phyloP scores from a whole-genome alignment of 2,329 filamentous ascomycete species.

The Metarhizium brunneum region DNA sequence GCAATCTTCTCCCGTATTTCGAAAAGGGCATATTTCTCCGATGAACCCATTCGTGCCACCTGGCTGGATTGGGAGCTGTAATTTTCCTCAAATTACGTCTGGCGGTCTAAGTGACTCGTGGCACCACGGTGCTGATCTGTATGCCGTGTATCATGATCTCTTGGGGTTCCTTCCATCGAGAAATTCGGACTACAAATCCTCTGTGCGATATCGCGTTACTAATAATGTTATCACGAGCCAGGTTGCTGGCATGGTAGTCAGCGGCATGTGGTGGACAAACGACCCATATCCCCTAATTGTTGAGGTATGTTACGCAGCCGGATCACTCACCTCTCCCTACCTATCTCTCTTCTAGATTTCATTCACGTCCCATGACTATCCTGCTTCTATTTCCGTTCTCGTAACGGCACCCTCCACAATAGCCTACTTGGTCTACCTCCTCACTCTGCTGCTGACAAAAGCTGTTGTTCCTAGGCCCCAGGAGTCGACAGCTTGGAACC shows the following conservation, averaged over 20 bases:
- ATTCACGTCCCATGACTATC: neutral
- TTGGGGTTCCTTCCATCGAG: slow-evolving; percentile 55
- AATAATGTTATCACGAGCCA: slow-evolving; percentile 78
- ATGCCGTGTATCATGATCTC: slow-evolving; percentile 63
- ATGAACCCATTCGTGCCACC: slow-evolving; percentile 57
- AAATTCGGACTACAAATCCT: slow-evolving; percentile 29
- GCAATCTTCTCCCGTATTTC: slow-evolving; percentile 48
- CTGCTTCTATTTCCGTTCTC: neutral
- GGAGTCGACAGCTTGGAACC: slow-evolving; percentile 67
- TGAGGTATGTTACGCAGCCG: slow-evolving; percentile 21
- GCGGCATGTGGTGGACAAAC: slow-evolving; percentile 53
- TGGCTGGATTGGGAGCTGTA: slow-evolving; percentile 65
- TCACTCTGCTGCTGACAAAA: neutral
- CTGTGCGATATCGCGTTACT: slow-evolving; percentile 61
- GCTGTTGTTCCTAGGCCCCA: slow-evolving; percentile 24
- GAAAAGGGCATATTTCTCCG: slow-evolving; percentile 51
- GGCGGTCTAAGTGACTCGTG: slow-evolving; percentile 64
- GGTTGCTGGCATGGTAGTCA: slow-evolving; percentile 65
- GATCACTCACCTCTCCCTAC: neutral
- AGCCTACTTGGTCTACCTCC: neutral
- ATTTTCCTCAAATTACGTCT: slow-evolving; percentile 72
- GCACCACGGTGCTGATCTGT: slow-evolving; percentile 69
- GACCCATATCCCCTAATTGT: slow-evolving; percentile 36
- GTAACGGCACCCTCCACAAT: neutral
- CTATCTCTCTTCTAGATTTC: neutral